Evolutionary conservation across 2,329 filamentous ascomycete species (phyloP).

Genomic region (Alternaria gansuensis): DNA sequence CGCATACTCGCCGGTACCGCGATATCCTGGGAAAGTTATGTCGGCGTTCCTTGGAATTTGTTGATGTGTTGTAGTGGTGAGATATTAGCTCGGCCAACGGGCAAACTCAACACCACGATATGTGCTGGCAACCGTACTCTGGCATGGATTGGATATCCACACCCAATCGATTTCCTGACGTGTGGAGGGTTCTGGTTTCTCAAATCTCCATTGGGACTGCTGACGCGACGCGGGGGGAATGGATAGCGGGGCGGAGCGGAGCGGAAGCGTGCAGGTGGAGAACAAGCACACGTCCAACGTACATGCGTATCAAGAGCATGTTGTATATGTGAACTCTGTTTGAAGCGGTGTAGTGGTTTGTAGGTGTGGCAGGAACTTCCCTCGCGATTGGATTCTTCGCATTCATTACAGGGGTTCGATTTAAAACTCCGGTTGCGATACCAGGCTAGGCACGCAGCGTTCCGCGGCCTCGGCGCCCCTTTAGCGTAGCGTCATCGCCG

Average conservation of each 20-base stretch:
- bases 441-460: slow-evolving; percentile 6
- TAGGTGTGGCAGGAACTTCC: background rate
- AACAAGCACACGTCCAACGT: slow-evolving; percentile 5
- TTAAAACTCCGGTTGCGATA: slow-evolving; percentile 11
- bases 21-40: background rate
- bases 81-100: slow-evolving; percentile 2
- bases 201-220: slow-evolving; percentile 5
- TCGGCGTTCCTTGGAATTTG: background rate
- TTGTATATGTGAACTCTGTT: slow-evolving; percentile 1
- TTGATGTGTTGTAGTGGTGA: slow-evolving; percentile 4
- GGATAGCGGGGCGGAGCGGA: slow-evolving; percentile 13
- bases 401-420: background rate
- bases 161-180: background rate
- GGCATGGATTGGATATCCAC: background rate
- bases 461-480: slow-evolving; percentile 14
- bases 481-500: slow-evolving; percentile 11
- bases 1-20: background rate
- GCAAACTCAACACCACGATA: background rate
- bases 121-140: slow-evolving; percentile 1
- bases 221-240: slow-evolving; percentile 11
- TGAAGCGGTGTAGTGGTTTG: slow-evolving; percentile 5
- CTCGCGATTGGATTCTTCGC: slow-evolving; percentile 3
- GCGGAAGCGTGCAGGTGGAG: slow-evolving; percentile 9
- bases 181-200: slow-evolving; percentile 4
- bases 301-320: slow-evolving; percentile 7